These are phyloP conservation scores for Aspergillus sp. DNA, from an alignment of 2,329 filamentous ascomycete species.

Conservation along the genomic window DNA sequence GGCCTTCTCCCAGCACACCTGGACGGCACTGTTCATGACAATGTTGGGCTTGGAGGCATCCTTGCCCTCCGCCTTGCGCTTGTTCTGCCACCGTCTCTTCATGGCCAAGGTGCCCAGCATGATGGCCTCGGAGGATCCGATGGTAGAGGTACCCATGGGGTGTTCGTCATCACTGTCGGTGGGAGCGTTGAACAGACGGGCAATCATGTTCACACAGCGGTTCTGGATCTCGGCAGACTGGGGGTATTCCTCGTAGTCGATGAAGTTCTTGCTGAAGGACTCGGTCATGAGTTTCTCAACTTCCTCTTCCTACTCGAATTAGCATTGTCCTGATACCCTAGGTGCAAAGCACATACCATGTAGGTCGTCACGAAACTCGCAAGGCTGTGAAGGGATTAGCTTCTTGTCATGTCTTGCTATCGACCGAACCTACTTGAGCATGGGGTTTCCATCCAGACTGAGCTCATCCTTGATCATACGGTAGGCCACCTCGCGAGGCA, in stretches of 20 bases:
- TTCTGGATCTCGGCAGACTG: conserved; percentile 85
- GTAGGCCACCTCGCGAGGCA: conserved; percentile 92
- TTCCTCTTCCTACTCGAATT: conserved; percentile 73
- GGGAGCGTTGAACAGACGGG: conserved; percentile 82
- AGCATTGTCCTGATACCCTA: background rate
- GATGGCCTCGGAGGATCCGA: conserved; percentile 78
- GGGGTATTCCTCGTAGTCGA: conserved; percentile 84
- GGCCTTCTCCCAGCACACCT: conserved; percentile 97
- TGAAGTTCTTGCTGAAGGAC: conserved; percentile 92
- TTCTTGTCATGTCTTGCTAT: background rate
- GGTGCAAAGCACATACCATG: conserved; percentile 63
- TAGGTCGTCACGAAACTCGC: conserved; percentile 95
- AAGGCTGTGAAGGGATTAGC: conserved; percentile 56
- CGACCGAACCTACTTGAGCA: conserved; percentile 58
- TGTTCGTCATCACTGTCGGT: conserved; percentile 56
- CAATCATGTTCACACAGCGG: conserved; percentile 89
- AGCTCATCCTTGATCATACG: conserved; percentile 96
- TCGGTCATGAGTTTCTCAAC: conserved; percentile 95
- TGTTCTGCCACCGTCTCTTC: conserved; percentile 93
- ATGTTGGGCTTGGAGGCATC: conserved; percentile 81
- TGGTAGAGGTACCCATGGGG: conserved; percentile 81
- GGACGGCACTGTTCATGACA: conserved; percentile 92
- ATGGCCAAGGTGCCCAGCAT: conserved; percentile 69
- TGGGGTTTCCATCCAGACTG: conserved; percentile 86
- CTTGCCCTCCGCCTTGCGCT: conserved; percentile 79